These are phyloP conservation scores for Moringa oleifera DNA, from an alignment of 345 rosid species.

Conservation along the genomic window DNA sequence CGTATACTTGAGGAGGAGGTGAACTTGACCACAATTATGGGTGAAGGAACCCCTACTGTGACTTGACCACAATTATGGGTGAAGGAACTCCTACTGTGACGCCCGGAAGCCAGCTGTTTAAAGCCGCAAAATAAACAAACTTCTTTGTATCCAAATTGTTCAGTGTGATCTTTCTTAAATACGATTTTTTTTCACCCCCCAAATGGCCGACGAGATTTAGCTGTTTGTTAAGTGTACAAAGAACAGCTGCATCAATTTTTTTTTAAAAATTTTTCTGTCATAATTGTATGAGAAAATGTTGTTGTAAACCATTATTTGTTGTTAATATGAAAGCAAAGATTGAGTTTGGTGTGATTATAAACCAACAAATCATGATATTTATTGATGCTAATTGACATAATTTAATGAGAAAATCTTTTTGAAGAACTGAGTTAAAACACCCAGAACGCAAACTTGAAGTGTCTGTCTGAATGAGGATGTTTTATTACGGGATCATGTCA, in stretches of 20 bases:
- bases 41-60: slow-evolving; percentile 77
- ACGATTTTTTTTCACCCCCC: slow-evolving; percentile 15
- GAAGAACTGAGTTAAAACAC: no score
- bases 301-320: slow-evolving; percentile 46
- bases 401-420: no score
- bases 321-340: slow-evolving; percentile 6
- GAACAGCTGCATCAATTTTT: slow-evolving; percentile 46
- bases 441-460: no score
- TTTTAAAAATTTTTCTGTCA: slow-evolving; percentile 15
- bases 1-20: slow-evolving; percentile 71
- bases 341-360: background rate
- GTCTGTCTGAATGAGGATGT: no score
- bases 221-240: slow-evolving; percentile 83
- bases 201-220: slow-evolving; percentile 39
- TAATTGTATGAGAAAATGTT: slow-evolving; percentile 38
- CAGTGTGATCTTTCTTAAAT: slow-evolving; percentile 37
- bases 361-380: no score
- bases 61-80: slow-evolving; percentile 83
- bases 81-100: slow-evolving; percentile 78
- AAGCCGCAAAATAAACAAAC: slow-evolving; percentile 26
- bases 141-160: slow-evolving; percentile 15
- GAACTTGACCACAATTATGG: slow-evolving; percentile 77
- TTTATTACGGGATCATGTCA: no score
- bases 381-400: no score
- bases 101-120: slow-evolving; percentile 86